Conservation (phyloP, 306 rosid species). For the Morella rubra region DNA sequence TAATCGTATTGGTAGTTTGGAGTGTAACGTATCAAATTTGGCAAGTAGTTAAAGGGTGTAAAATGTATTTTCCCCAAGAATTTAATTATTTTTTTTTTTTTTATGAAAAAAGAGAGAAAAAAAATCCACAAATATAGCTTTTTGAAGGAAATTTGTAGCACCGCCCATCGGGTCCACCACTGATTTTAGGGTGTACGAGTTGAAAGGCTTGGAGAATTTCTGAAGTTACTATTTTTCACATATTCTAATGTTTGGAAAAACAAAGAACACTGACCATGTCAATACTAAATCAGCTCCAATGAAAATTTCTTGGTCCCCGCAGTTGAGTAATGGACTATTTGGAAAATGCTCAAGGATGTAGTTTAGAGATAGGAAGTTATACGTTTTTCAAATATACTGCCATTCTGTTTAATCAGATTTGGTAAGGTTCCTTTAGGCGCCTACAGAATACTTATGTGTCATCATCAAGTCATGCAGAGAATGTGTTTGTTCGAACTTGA, state of each 20-base stretch:
- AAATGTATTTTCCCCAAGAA: too few species aligned
- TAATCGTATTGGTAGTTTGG: too few species aligned
- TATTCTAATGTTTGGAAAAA: neutral
- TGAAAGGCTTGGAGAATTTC: neutral
- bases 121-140: too few species aligned
- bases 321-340: neutral
- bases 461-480: neutral
- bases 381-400: neutral
- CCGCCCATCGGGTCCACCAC: neutral
- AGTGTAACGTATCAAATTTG: too few species aligned
- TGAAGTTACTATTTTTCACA: neutral
- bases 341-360: neutral
- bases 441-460: neutral
- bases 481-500: neutral
- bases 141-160: too few species aligned
- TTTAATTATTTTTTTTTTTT: too few species aligned
- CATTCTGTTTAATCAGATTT: neutral
- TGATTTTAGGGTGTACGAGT: neutral
- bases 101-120: too few species aligned
- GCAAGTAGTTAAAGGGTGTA: too few species aligned
- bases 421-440: neutral
- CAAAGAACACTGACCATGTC: neutral
- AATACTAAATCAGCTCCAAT: neutral
- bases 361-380: neutral
- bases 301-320: neutral